Percentiles rank a stretch among this genome's conserved stretches.
These are phyloP conservation scores for Kodamaea laetipori DNA, from an alignment of 805 yeast genomes.

Conservation along the genomic window DNA sequence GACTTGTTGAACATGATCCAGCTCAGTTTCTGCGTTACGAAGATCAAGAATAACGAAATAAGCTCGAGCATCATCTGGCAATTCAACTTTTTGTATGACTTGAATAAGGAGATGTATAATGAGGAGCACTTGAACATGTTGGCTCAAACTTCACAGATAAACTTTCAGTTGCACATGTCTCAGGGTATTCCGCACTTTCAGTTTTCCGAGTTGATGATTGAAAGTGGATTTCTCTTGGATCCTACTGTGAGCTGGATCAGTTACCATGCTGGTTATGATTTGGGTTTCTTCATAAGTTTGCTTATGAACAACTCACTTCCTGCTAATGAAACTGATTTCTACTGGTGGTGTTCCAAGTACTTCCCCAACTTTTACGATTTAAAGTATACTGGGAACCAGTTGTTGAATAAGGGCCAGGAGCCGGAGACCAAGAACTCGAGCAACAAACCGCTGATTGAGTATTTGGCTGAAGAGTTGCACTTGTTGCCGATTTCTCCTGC, in stretches of 20 bases:
- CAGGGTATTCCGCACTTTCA: conserved; percentile 78
- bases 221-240: conserved; percentile 81
- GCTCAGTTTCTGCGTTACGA: conserved; percentile 49
- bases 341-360: conserved; percentile 65
- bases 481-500: conserved; percentile 62
- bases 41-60: conserved; percentile 37
- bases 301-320: conserved; percentile 80
- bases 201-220: conserved; percentile 82
- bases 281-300: conserved; percentile 82
- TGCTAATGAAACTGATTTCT: conserved; percentile 73
- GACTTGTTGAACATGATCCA: conserved; percentile 86
- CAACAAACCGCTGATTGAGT: conserved; percentile 55
- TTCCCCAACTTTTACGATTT: conserved; percentile 86
- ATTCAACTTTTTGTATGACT: conserved; percentile 84
- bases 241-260: conserved; percentile 80
- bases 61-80: conserved; percentile 91
- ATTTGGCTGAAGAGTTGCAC: conserved; percentile 65
- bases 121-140: conserved; percentile 81
- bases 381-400: conserved; percentile 52
- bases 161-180: conserved; percentile 70
- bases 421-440: conserved; percentile 18
- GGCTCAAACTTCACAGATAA: conserved; percentile 75
- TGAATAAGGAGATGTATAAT: conserved; percentile 79
- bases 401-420: conserved; percentile 29
- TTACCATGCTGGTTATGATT: conserved; percentile 91